Percentiles rank a stretch among this genome's conserved stretches.
Evolutionary conservation across 2,329 filamentous ascomycete species (phyloP).

Genomic region (Ophiosphaerella herpotricha): DNA sequence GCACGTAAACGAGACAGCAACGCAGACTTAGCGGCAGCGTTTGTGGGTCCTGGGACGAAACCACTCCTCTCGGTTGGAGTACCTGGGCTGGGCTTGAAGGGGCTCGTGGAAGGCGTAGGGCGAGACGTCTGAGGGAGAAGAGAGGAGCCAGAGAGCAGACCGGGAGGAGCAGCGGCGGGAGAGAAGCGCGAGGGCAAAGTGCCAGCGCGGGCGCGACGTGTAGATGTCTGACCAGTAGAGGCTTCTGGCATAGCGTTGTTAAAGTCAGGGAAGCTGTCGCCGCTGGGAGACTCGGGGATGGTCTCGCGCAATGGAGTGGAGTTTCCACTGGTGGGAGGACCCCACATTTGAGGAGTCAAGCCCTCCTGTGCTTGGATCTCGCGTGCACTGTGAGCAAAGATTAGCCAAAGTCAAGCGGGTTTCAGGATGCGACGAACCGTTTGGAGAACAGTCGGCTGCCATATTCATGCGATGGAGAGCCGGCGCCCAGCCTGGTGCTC

Average conservation of each 20-base stretch:
- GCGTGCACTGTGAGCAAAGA: conserved; percentile 67
- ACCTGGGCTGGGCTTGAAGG: conserved; percentile 71
- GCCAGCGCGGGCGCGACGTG: conserved; percentile 83
- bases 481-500: conserved; percentile 76
- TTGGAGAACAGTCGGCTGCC: conserved; percentile 82
- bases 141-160: conserved; percentile 57
- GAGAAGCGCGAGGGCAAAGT: conserved; percentile 96
- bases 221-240: conserved; percentile 63
- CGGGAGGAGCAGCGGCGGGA: conserved; percentile 68
- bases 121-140: conserved; percentile 78
- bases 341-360: conserved; percentile 76
- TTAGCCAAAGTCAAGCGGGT: conserved; percentile 37
- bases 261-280: conserved; percentile 92
- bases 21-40: conserved; percentile 65
- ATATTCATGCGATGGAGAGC: conserved; percentile 94
- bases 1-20: conserved; percentile 84
- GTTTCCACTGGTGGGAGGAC: conserved; percentile 93
- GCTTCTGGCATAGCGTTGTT: conserved; percentile 71
- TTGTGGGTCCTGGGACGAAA: conserved; percentile 53
- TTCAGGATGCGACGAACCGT: conserved; percentile 66
- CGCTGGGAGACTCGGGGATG: conserved; percentile 92
- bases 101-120: conserved; percentile 83
- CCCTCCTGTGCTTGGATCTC: conserved; percentile 98
- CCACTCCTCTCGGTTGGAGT: conserved; percentile 42
- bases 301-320: conserved; percentile 96